Evolutionary conservation across 2,329 filamentous ascomycete species (phyloP).

Genomic region (Phaeosphaeria sp.): DNA sequence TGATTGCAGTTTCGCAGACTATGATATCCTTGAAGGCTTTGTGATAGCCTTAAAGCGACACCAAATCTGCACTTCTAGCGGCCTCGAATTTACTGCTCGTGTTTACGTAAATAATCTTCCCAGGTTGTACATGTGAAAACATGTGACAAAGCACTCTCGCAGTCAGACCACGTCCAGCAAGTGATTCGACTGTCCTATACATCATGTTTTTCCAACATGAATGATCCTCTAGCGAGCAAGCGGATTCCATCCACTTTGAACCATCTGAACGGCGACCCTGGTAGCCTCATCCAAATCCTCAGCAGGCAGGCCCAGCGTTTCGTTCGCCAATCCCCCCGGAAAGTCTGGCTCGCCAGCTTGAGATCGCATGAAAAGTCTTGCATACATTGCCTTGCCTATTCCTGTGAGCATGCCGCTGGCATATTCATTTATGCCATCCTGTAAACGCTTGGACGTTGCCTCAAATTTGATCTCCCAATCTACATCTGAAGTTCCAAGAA

Average conservation of each 20-base stretch:
- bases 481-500: not conserved
- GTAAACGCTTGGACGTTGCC: not conserved
- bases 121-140: not conserved
- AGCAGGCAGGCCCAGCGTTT: not conserved
- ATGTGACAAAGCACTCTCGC: not conserved
- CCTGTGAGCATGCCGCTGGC: not conserved
- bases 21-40: no score
- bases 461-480: not conserved
- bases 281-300: not conserved
- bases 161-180: not conserved
- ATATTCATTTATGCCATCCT: not conserved
- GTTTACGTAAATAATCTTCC: no score
- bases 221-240: not conserved
- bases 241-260: not conserved
- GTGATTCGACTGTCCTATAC: not conserved
- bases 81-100: no score
- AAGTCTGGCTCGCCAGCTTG: not conserved
- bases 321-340: not conserved
- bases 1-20: no score
- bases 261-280: not conserved
- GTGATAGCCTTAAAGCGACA: no score
- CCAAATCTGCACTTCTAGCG: no score
- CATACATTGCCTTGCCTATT: not conserved
- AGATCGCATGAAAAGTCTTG: not conserved
- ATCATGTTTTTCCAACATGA: no score